Conservation (phyloP, 2,329 filamentous ascomycete species). For the Penicillium palitans region DNA sequence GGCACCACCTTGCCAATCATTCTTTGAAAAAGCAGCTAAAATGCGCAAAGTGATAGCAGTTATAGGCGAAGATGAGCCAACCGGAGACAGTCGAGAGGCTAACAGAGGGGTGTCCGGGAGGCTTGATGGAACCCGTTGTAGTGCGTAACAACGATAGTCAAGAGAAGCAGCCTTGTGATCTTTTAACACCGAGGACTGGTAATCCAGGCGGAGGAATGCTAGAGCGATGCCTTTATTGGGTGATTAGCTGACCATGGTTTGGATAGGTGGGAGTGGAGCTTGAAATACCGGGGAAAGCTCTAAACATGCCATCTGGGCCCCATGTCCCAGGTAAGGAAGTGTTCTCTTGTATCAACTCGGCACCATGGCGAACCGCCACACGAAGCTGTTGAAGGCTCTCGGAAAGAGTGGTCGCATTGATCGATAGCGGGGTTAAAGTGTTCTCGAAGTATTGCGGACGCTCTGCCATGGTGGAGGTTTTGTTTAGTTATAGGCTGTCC, state of each 20-base stretch:
- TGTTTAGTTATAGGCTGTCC: neutral
- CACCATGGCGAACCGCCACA: constrained; percentile 30
- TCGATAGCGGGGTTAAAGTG: constrained; percentile 14
- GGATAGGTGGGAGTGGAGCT: neutral
- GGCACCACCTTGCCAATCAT: constrained; percentile 6
- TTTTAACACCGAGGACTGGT: constrained; percentile 33
- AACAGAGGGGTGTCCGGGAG: constrained; percentile 28
- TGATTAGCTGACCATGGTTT: constrained; percentile 3
- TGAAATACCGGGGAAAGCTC: constrained; percentile 34
- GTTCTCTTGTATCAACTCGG: constrained; percentile 28
- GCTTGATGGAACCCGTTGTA: constrained; percentile 28
- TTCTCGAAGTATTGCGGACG: constrained; percentile 28
- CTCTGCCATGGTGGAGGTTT: constrained; percentile 16
- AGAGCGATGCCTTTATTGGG: constrained; percentile 36
- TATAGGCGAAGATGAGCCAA: constrained; percentile 34
- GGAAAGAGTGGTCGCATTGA: constrained; percentile 17
- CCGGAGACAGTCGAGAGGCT: constrained; percentile 36
- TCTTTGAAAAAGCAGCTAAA: constrained; percentile 20
- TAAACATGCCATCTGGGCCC: constrained; percentile 33
- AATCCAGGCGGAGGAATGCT: constrained; percentile 41
- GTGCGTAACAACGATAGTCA: constrained; percentile 31
- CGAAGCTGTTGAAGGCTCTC: constrained; percentile 32
- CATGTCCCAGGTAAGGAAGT: constrained; percentile 26
- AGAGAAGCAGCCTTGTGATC: constrained; percentile 14
- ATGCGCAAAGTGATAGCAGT: constrained; percentile 32